Evolutionary conservation across 805 yeast species (phyloP), one percentile per base, ranked within the genome.

Genomic region (Henningerozyma blattae): DNA sequence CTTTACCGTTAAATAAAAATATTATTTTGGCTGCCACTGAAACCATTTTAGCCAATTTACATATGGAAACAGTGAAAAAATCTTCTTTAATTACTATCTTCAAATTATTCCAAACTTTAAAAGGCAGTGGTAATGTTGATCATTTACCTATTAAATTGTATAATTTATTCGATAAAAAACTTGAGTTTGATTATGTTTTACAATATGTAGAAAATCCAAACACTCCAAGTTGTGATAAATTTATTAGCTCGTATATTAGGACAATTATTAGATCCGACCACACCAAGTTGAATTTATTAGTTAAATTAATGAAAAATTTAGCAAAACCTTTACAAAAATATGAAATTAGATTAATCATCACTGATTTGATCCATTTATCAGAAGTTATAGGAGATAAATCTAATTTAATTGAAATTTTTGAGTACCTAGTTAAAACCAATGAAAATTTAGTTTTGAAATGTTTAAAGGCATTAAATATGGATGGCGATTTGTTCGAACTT

Each of bases 1-100:
- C 89, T 30, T 67, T 77, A 32, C 79, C 84, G 5, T 64, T 91
- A 27, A 66, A 46, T 24, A 52, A 50, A 22, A 62, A 67, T 12
- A 70, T 81, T 13, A 57, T 74, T 14, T 57, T 67, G 33, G 85
- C 86, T 5, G 72, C 82, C 1, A 64, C 71, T 22, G 73, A 69
- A 39, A 73, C 81, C 2, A 68, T 81, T 18, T 56, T 75, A 22
- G 42, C 64, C 10, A 64, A 62, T 40, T 62, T 75, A 50, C 52
- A 64, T 4, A 45, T 50, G 16, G 53, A 52, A 28, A 57, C 50
- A 27, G 56, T 61, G 10, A 59, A 59, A 36, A 58, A 50, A 28
- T 65, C 72, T 25, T 73, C 73, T 1, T 53, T 73, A 32, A 47
- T 61, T 5, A 58, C 75, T 33, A 59, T 70, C 32, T 53, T 64